Evolutionary conservation across 768 basidiomycete genomes (phyloP).

Genomic region (Termitomyces sp.): DNA sequence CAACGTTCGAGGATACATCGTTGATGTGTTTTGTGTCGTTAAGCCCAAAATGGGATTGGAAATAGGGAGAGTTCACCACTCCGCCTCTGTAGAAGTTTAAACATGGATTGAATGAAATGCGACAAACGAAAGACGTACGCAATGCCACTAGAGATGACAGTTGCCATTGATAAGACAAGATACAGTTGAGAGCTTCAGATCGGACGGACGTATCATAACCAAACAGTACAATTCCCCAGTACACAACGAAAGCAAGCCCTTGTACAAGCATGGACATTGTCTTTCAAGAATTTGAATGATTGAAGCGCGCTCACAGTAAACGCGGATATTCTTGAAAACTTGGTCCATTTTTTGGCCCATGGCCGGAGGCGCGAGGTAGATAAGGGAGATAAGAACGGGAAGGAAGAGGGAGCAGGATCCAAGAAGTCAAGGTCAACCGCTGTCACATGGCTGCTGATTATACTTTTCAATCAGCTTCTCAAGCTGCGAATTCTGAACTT

Average conservation of each 20-base stretch:
- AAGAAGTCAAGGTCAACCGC: background rate
- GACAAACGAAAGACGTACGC: slow-evolving; percentile 8
- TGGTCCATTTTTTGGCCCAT: slow-evolving; percentile 1
- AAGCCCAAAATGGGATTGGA: slow-evolving; percentile 59
- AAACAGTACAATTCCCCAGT: slow-evolving; percentile 20
- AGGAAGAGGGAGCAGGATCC: slow-evolving; percentile 21
- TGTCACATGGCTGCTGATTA: background rate
- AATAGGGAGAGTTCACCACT: slow-evolving; percentile 35
- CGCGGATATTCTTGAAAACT: slow-evolving; percentile 16
- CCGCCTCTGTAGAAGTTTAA: slow-evolving; percentile 9
- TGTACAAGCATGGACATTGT: background rate
- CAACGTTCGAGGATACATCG: slow-evolving; percentile 71
- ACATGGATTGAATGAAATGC: background rate
- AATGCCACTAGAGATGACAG: slow-evolving; percentile 12
- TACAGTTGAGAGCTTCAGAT: background rate
- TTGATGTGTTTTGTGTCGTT: slow-evolving; percentile 31
- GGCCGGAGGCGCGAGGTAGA: background rate
- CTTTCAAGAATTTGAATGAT: background rate
- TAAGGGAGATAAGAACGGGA: background rate
- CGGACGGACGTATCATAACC: slow-evolving; percentile 19
- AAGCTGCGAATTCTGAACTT: background rate
- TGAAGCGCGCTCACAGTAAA: slow-evolving; percentile 11
- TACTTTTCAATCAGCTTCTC: background rate
- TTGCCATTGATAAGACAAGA: background rate
- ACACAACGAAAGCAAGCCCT: slow-evolving; percentile 21